Evolutionary conservation across 192 early-diverging fungal genomes (phyloP).

Genomic region (Entomortierella lignicola): DNA sequence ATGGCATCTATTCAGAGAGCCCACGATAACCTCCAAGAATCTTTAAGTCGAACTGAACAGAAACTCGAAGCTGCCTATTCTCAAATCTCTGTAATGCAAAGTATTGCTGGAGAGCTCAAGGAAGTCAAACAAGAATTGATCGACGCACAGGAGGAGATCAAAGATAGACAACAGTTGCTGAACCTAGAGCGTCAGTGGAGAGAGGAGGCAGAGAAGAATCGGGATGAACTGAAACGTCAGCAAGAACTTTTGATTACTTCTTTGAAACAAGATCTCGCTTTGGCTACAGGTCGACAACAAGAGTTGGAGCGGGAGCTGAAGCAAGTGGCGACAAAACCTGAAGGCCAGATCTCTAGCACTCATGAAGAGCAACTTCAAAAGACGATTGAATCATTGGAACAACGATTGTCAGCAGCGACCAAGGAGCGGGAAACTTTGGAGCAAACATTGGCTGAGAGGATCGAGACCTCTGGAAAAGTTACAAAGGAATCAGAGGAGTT

Average conservation of each 20-base stretch:
- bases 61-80: conserved; percentile 4
- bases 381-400: background rate
- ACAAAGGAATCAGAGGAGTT: background rate
- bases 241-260: background rate
- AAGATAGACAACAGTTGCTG: conserved; percentile 26
- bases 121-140: conserved; percentile 14
- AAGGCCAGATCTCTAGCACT: background rate
- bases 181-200: conserved; percentile 31
- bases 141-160: conserved; percentile 26
- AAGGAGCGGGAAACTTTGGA: conserved; percentile 8
- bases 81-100: conserved; percentile 9
- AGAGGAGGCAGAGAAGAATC: conserved; percentile 24
- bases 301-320: background rate
- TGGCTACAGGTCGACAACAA: background rate
- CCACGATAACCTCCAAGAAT: conserved; percentile 1
- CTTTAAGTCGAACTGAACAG: background rate
- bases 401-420: background rate
- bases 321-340: background rate
- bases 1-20: background rate
- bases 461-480: background rate
- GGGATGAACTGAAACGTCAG: conserved; percentile 14
- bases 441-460: background rate
- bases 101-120: background rate
- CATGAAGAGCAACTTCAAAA: background rate
- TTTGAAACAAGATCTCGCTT: background rate